phyloP scores from a whole-genome alignment of 1,284 basidiomycete species.

The Melanopsichium pennsylvanicum region DNA sequence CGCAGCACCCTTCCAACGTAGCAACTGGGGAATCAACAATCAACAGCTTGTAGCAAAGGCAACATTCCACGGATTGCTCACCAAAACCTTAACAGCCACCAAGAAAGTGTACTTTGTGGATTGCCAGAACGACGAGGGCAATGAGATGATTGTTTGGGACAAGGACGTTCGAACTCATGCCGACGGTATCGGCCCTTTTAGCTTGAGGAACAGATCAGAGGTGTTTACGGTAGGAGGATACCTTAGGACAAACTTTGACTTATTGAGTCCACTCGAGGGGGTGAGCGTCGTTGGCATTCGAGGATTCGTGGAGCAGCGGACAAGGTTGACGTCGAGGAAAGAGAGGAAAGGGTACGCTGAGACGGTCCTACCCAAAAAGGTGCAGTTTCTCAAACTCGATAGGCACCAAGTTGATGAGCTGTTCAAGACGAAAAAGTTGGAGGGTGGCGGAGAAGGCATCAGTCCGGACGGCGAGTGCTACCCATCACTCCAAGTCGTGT shows the following conservation, averaged over 20 bases:
- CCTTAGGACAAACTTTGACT: conserved; percentile 22
- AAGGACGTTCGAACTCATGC: conserved; percentile 22
- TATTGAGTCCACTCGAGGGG: conserved; percentile 21
- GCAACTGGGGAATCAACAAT: conserved; percentile 22
- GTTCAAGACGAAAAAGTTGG: conserved; percentile 7
- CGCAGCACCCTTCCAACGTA: conserved; percentile 21
- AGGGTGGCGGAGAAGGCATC: conserved; percentile 17
- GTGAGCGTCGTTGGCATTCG: conserved; percentile 15
- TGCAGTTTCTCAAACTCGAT: conserved; percentile 18
- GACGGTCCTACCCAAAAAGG: conserved; percentile 10
- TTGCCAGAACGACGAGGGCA: conserved; percentile 25
- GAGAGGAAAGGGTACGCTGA: conserved; percentile 15
- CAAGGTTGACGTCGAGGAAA: conserved; percentile 15
- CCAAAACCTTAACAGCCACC: conserved; percentile 15
- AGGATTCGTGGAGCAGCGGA: conserved; percentile 10
- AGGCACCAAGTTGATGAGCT: conserved; percentile 14
- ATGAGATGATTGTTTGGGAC: conserved; percentile 35
- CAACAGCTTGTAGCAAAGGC: conserved; percentile 31
- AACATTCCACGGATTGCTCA: conserved; percentile 14
- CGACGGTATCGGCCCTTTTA: conserved; percentile 25
- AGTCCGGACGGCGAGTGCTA: conserved; percentile 15
- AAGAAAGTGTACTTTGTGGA: conserved; percentile 38
- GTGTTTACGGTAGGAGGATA: conserved; percentile 38
- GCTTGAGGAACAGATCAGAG: conserved; percentile 15
- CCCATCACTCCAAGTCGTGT: conserved; percentile 18